phyloP scores from a whole-genome alignment of 805 yeast species.

The Kluyveromyces siamensis region DNA sequence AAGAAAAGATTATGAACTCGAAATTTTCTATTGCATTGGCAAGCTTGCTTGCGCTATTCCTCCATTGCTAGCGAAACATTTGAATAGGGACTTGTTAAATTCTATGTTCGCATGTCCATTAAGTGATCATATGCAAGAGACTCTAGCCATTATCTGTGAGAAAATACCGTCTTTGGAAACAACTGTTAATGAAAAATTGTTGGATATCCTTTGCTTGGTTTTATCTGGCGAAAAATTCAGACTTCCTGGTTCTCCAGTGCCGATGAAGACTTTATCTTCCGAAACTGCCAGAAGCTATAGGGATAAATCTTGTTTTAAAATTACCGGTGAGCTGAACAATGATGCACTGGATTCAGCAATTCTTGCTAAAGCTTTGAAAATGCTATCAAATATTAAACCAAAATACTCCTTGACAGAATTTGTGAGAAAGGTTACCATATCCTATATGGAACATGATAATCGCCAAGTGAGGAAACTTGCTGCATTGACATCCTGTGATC shows the following conservation, averaged over 20 bases:
- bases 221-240: slow-evolving; percentile 73
- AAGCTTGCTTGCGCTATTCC: slow-evolving; percentile 85
- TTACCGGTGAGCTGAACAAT: slow-evolving; percentile 40
- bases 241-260: slow-evolving; percentile 80
- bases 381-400: slow-evolving; percentile 68
- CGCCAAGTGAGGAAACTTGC: slow-evolving; percentile 77
- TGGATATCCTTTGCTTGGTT: slow-evolving; percentile 63
- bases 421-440: slow-evolving; percentile 75
- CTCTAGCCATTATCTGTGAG: slow-evolving; percentile 55
- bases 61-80: slow-evolving; percentile 82
- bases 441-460: slow-evolving; percentile 73
- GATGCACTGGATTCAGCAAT: slow-evolving; percentile 42
- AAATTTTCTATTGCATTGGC: slow-evolving; percentile 82
- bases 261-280: slow-evolving; percentile 47
- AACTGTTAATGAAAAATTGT: slow-evolving; percentile 58
- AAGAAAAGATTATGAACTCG: slow-evolving; percentile 70
- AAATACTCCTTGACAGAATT: slow-evolving; percentile 75
- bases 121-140: slow-evolving; percentile 73
- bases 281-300: slow-evolving; percentile 72
- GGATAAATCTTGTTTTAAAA: slow-evolving; percentile 60
- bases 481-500: slow-evolving; percentile 69
- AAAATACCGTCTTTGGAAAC: slow-evolving; percentile 75
- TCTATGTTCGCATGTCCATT: slow-evolving; percentile 75
- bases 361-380: slow-evolving; percentile 69
- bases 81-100: slow-evolving; percentile 73